Evolutionary conservation across 2,329 filamentous ascomycete species (phyloP), one percentile per base, ranked within the genome.

Genomic region (Fusarium oligoseptatum): DNA sequence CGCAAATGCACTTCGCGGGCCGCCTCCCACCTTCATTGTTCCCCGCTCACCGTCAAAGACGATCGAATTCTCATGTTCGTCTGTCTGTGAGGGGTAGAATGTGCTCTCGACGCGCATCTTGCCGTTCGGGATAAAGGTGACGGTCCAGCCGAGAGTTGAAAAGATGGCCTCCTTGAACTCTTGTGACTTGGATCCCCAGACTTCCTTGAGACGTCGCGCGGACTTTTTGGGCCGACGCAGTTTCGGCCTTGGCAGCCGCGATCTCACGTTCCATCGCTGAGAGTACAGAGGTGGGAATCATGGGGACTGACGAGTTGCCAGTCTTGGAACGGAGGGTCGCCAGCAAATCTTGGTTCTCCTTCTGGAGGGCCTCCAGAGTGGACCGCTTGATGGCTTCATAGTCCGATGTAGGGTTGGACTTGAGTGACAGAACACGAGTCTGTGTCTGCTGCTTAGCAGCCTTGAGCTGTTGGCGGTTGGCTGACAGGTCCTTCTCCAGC

Each of bases 141-240:
- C 91, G 63, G 96, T 96, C 93, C 95, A 99, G 1, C 97, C 97
- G 0, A 99, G 88, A 1, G 98, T 93, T 22, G 92, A 95, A 73
- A 95, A 95, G 68, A 99, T 95, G 36, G 95, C 95, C 84, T 98
- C 95, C 60, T 97, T 94, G 85, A 99, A 98, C 84, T 99, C 97
- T 78, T 93, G 91, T 1, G 94, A 95, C 82, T 98, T 99, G 76
- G 93, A 90, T 0, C 91, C 91, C 93, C 95, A 99, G 67, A 98
- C 97, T 80, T 98, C 94, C 78, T 97, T 97, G 14, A 98, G 91
- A 2, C 97, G 93, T 24, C 91, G 88, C 73, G 94, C 93, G 56
- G 94, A 92, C 84, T 98, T 99, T 99, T 75, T 97, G 93, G 43
- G 92, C 91, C 1, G 93, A 92, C 0, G 90, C 89, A 15, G 91